phyloP scores from a whole-genome alignment of 2,329 filamentous ascomycete genomes.

The Onygena corvina region DNA sequence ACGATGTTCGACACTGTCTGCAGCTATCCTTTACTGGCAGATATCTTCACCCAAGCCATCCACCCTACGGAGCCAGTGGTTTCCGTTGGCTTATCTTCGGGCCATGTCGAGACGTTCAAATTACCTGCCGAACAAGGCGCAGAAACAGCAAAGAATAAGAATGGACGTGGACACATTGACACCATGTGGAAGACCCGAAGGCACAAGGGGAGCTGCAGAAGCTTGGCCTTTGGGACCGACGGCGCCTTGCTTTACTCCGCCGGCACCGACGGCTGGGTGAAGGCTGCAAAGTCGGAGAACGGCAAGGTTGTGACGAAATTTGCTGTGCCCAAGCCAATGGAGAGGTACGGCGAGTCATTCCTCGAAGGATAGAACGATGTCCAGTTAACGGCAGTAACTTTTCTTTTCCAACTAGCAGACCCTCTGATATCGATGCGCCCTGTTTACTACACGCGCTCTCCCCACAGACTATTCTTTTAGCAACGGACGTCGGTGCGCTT shows the following conservation, averaged over 20 bases:
- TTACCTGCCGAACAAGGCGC: constrained; percentile 49
- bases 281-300: constrained; percentile 46
- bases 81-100: constrained; percentile 70
- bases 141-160: constrained; percentile 39
- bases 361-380: background rate
- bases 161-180: constrained; percentile 64
- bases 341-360: constrained; percentile 27
- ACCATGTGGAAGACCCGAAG: constrained; percentile 75
- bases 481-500: constrained; percentile 77
- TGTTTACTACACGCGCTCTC: constrained; percentile 72
- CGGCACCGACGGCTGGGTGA: constrained; percentile 53
- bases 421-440: constrained; percentile 51
- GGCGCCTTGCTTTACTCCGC: constrained; percentile 54
- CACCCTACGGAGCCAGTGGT: constrained; percentile 77
- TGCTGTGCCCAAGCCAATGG: constrained; percentile 47
- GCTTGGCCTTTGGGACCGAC: constrained; percentile 65
- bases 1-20: constrained; percentile 85
- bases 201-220: constrained; percentile 88
- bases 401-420: constrained; percentile 1
- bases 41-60: constrained; percentile 77
- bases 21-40: constrained; percentile 70
- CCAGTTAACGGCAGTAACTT: background rate
- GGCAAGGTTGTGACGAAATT: constrained; percentile 70
- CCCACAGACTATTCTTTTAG: constrained; percentile 75
- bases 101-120: constrained; percentile 74